A percentile compares a stretch with the other conserved stretches of the same genome.
These are phyloP conservation scores for Tillandsia leiboldiana DNA, from an alignment of 176 grass and related monocot genomes.

Conservation along the genomic window DNA sequence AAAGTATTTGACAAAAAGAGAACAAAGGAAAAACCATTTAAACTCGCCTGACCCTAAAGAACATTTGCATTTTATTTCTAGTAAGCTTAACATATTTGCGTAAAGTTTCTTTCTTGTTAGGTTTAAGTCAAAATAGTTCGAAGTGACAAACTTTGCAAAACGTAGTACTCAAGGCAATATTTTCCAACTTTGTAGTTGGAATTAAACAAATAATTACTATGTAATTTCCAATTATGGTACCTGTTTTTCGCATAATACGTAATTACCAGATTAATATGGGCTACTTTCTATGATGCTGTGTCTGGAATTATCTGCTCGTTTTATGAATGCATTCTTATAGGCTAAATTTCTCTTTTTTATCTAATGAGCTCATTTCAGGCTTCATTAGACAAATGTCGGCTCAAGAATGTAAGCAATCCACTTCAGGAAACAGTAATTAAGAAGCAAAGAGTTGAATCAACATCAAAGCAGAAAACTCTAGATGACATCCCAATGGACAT, in stretches of 20 bases:
- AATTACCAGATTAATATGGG: too few relatives aligned
- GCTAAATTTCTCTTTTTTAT: slow-evolving; percentile 18
- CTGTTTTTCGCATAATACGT: too few relatives aligned
- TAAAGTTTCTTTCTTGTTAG: too few relatives aligned
- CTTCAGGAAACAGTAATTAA: slow-evolving; percentile 18
- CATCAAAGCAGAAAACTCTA: slow-evolving; percentile 14
- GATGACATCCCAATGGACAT: slow-evolving; percentile 89
- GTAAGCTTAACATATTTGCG: too few relatives aligned
- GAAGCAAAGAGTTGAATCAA: slow-evolving; percentile 22
- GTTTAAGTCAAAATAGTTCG: too few relatives aligned
- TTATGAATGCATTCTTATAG: neutral
- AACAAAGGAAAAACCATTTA: neutral
- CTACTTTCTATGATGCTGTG: neutral
- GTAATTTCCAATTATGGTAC: too few relatives aligned
- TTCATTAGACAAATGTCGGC: slow-evolving; percentile 23
- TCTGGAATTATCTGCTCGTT: neutral
- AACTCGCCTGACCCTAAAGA: too few relatives aligned
- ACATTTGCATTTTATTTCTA: too few relatives aligned
- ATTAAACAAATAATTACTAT: too few relatives aligned
- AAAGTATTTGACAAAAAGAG: neutral
- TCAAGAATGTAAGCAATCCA: slow-evolving; percentile 15
- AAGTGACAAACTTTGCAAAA: too few relatives aligned
- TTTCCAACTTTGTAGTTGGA: too few relatives aligned
- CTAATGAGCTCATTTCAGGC: slow-evolving; percentile 22
- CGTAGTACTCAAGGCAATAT: too few relatives aligned